A percentile compares a stretch with the other conserved stretches of the same genome.
Conservation (phyloP, 495 filamentous ascomycete genomes). For the Monascus purpureus region DNA sequence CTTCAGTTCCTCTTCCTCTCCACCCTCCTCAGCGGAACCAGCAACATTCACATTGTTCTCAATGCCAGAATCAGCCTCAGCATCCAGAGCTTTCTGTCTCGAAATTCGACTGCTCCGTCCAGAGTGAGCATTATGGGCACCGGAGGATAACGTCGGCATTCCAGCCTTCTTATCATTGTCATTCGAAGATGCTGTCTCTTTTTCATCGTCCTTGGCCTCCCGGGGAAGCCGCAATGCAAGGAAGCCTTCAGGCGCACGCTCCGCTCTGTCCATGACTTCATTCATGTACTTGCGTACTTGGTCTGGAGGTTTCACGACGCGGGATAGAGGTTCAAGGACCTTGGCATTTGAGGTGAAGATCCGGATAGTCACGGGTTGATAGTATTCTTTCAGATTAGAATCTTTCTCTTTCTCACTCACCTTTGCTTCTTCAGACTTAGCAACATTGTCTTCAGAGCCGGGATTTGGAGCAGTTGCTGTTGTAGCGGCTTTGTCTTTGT, state of each 20-base stretch:
- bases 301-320: conserved; percentile 63
- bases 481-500: neutral
- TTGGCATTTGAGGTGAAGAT: conserved; percentile 47
- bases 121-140: neutral
- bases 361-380: conserved; percentile 78
- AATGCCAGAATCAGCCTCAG: conserved; percentile 23
- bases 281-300: conserved; percentile 77
- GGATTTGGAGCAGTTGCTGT: neutral
- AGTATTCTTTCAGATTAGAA: conserved; percentile 52
- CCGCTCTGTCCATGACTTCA: conserved; percentile 61
- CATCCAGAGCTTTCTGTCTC: conserved; percentile 6
- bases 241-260: conserved; percentile 53
- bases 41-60: conserved; percentile 10
- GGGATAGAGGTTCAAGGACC: conserved; percentile 57
- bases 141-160: neutral
- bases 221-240: conserved; percentile 51
- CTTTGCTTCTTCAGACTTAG: neutral
- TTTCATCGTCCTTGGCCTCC: conserved; percentile 10
- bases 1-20: conserved; percentile 26
- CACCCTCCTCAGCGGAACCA: conserved; percentile 16
- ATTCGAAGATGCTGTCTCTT: no score
- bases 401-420: neutral
- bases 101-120: conserved; percentile 15
- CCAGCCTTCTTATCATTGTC: conserved; percentile 1
- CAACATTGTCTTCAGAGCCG: neutral